Evolutionary conservation across 805 yeast species (phyloP).

Genomic region (Zygotorulaspora sp.): DNA sequence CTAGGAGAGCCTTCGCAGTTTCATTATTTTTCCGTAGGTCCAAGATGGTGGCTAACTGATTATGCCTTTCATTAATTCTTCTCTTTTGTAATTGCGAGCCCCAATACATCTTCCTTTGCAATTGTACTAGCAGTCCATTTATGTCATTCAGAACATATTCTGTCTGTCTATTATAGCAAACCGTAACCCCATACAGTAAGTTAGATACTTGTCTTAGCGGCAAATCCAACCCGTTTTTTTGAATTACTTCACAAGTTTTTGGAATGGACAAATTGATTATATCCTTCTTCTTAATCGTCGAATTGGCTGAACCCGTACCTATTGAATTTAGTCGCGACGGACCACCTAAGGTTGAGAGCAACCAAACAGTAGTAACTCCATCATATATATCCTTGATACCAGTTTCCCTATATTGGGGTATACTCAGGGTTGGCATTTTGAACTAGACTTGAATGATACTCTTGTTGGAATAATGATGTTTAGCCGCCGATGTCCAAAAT

Average conservation of each 20-base stretch:
- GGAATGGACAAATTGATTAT: slow-evolving; percentile 33
- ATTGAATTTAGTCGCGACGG: slow-evolving; percentile 3
- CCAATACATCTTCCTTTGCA: slow-evolving; percentile 17
- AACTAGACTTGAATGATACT: too few relatives aligned
- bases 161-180: slow-evolving; percentile 32
- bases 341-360: slow-evolving; percentile 29
- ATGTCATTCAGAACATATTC: slow-evolving; percentile 32
- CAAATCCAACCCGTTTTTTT: slow-evolving; percentile 17
- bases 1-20: slow-evolving; percentile 13
- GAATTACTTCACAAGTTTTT: slow-evolving; percentile 27
- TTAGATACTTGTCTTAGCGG: slow-evolving; percentile 31
- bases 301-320: slow-evolving; percentile 3
- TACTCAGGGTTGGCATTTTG: slow-evolving; percentile 1
- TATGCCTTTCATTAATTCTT: slow-evolving; percentile 1
- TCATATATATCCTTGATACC: slow-evolving; percentile 6
- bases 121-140: slow-evolving; percentile 19
- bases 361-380: slow-evolving; percentile 32
- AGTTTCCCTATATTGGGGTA: slow-evolving; percentile 5
- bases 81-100: slow-evolving; percentile 3
- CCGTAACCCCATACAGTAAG: slow-evolving; percentile 31
- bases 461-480: too few relatives aligned
- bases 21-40: slow-evolving; percentile 1
- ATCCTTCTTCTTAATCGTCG: slow-evolving; percentile 27
- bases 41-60: slow-evolving; percentile 8
- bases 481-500: slow-evolving; percentile 9